These are phyloP conservation scores for Epichloe baconii DNA, from an alignment of 2,329 filamentous ascomycete genomes.

Conservation along the genomic window DNA sequence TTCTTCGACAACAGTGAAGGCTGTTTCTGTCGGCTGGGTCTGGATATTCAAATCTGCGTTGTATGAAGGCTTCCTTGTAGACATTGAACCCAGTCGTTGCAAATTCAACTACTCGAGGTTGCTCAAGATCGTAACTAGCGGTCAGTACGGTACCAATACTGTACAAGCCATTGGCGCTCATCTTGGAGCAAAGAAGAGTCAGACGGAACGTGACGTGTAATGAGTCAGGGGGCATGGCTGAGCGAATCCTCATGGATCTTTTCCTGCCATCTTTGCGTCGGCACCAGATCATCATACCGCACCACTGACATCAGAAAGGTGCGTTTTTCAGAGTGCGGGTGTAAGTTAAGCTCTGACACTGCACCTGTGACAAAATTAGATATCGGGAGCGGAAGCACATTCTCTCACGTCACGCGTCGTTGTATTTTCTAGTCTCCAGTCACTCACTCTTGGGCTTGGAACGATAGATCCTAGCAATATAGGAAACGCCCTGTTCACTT, in stretches of 20 bases:
- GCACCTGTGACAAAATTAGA: background rate
- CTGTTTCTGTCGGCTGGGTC: background rate
- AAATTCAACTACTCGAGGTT: background rate
- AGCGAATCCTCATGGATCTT: background rate
- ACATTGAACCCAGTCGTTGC: slow-evolving; percentile 2
- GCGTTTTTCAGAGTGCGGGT: background rate
- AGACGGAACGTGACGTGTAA: background rate
- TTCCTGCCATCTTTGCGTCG: background rate
- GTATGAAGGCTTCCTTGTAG: slow-evolving; percentile 3
- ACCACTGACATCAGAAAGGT: slow-evolving; percentile 2
- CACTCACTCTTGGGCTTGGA: background rate
- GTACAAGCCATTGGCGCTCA: slow-evolving; percentile 2
- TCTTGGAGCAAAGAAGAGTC: background rate
- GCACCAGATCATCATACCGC: background rate
- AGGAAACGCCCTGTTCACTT: background rate
- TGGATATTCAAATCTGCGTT: background rate
- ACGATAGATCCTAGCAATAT: background rate
- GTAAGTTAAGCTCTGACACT: background rate
- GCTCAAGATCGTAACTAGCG: background rate
- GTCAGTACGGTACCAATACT: slow-evolving; percentile 1
- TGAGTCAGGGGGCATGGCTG: no score
- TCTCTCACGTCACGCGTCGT: no score
- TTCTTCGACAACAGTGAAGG: background rate
- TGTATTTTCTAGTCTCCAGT: background rate
- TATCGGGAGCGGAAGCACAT: background rate